phyloP scores from a whole-genome alignment of 371 early-diverging fungal species.

The Apophysomyces sp. region DNA sequence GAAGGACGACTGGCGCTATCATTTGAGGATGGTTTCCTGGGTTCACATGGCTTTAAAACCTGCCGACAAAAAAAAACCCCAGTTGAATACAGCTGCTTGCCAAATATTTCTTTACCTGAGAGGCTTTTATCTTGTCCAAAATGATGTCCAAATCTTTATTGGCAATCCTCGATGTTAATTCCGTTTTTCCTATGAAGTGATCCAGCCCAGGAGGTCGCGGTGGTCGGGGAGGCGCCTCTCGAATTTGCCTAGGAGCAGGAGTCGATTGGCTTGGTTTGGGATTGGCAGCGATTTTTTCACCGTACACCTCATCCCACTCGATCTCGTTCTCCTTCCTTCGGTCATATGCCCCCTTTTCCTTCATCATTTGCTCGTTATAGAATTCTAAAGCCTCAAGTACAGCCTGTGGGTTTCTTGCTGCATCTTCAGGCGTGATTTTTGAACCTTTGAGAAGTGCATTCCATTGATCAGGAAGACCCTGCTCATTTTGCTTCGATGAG shows the following conservation, averaged over 20 bases:
- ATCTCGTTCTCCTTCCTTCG: constrained; percentile 2
- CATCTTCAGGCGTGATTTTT: constrained; percentile 93
- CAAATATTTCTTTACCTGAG: background rate
- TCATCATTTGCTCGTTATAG: constrained; percentile 60
- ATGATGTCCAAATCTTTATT: background rate
- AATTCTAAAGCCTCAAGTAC: constrained; percentile 96
- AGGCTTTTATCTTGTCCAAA: background rate
- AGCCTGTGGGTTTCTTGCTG: constrained; percentile 95
- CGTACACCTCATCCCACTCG: background rate
- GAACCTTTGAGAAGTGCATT: constrained; percentile 85
- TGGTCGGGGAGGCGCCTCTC: background rate
- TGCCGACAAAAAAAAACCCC: no score
- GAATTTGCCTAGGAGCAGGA: background rate
- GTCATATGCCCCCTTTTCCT: background rate
- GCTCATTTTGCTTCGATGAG: background rate
- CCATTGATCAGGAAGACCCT: constrained; percentile 96
- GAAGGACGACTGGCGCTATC: background rate
- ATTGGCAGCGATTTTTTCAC: background rate
- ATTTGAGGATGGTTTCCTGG: background rate
- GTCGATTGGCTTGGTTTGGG: constrained; percentile 1
- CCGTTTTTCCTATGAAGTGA: background rate
- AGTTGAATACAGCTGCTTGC: no score
- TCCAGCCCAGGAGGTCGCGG: background rate
- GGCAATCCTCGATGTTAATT: background rate
- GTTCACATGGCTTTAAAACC: background rate